These are phyloP conservation scores for Ettlia oleoabundans DNA, from an alignment of 139 green algal species.

Conservation along the genomic window DNA sequence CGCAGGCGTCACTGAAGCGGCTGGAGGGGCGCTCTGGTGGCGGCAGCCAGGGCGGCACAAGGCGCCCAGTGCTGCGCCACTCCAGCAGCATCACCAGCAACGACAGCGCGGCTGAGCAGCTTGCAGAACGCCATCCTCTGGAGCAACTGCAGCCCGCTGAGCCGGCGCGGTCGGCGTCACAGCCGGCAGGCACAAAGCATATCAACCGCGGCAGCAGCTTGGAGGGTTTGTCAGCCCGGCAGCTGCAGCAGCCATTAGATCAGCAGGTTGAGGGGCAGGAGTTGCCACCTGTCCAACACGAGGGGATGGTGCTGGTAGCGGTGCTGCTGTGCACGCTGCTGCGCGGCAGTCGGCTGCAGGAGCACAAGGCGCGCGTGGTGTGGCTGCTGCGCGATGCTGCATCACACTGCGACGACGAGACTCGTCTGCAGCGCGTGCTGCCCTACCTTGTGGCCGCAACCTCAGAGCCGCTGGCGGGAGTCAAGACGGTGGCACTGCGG, in stretches of 20 bases:
- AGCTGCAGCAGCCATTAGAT: no score
- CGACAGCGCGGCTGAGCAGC: background rate
- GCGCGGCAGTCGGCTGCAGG: constrained; percentile 67
- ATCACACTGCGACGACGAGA: constrained; percentile 74
- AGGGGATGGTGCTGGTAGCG: constrained; percentile 76
- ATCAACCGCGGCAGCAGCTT: no score
- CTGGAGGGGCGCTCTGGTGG: constrained; percentile 30
- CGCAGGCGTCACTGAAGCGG: constrained; percentile 39
- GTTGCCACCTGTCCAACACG: background rate
- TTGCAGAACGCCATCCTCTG: no score
- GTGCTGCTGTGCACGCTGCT: constrained; percentile 88
- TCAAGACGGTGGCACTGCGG: constrained; percentile 66
- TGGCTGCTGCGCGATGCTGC: constrained; percentile 67
- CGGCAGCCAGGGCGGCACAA: constrained; percentile 19
- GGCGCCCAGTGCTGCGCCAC: background rate
- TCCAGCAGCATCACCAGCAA: constrained; percentile 6
- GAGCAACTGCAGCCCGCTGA: background rate
- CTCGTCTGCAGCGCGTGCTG: constrained; percentile 81
- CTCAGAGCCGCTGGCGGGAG: constrained; percentile 31
- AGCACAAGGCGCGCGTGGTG: constrained; percentile 66
- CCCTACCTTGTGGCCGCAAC: constrained; percentile 82
- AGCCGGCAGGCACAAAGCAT: no score
- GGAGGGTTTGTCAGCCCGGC: no score
- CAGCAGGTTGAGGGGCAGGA: background rate
- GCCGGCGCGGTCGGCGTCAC: no score